Evolutionary conservation across 2,329 filamentous ascomycete genomes (phyloP).

Genomic region (Pseudogymnoascus sp.): DNA sequence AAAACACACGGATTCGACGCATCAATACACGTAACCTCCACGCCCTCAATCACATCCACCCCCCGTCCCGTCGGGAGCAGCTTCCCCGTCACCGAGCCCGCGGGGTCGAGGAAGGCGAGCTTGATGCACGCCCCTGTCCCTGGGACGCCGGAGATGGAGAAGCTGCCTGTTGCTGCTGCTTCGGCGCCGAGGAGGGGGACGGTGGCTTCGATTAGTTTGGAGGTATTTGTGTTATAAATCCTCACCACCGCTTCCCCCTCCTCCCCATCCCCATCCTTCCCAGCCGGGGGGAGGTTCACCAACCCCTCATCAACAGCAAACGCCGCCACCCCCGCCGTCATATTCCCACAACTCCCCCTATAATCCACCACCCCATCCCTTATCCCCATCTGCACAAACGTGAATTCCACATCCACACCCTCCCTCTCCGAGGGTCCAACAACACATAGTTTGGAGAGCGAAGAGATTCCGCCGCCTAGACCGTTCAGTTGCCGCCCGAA

Average conservation of each 20-base stretch:
- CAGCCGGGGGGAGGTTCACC: constrained; percentile 24
- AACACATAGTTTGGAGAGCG: constrained; percentile 63
- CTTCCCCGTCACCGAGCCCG: constrained; percentile 55
- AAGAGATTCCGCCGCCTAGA: constrained; percentile 61
- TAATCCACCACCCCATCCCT: constrained; percentile 53
- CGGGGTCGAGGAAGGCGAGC: constrained; percentile 54
- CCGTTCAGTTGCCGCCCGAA: constrained; percentile 65
- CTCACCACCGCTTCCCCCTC: constrained; percentile 40
- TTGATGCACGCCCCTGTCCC: constrained; percentile 49
- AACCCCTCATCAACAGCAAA: constrained; percentile 51
- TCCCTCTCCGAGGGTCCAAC: constrained; percentile 43
- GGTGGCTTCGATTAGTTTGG: constrained; percentile 51
- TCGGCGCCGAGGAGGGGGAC: constrained; percentile 45
- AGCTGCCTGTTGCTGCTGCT: constrained; percentile 43
- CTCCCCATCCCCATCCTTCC: constrained; percentile 19
- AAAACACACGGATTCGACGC: constrained; percentile 59
- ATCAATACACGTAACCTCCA: constrained; percentile 51
- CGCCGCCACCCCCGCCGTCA: constrained; percentile 59
- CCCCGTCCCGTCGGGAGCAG: constrained; percentile 50
- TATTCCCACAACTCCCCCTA: constrained; percentile 69
- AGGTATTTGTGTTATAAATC: constrained; percentile 65
- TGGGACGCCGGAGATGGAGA: constrained; percentile 56
- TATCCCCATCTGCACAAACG: constrained; percentile 62
- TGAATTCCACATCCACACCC: constrained; percentile 58
- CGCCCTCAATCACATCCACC: constrained; percentile 42